Conservation (phyloP, 257 asterid genomes). For the Solanum etuberosum region DNA sequence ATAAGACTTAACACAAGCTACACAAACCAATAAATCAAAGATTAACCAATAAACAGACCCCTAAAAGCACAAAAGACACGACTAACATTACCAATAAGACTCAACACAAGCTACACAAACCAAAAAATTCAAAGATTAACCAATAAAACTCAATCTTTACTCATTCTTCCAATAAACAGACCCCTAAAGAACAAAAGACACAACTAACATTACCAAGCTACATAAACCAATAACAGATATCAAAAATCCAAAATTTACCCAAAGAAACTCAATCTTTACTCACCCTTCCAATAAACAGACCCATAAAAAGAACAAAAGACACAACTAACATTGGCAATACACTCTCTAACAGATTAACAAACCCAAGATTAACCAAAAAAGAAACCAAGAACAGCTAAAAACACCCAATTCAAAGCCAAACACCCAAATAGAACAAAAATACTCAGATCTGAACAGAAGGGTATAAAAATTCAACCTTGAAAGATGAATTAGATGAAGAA, state of each 20-base stretch:
- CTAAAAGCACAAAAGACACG: neutral
- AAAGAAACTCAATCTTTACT: neutral
- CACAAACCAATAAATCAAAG: neutral
- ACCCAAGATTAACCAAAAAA: neutral
- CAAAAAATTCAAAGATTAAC: neutral
- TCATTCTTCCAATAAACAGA: neutral
- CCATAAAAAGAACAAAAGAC: neutral
- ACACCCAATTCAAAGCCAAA: neutral
- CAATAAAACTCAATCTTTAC: neutral
- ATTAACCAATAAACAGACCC: neutral
- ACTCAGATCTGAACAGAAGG: slow-evolving; percentile 5
- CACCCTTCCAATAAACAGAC: neutral
- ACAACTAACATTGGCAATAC: neutral
- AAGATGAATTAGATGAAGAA: slow-evolving; percentile 1
- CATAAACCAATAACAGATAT: neutral
- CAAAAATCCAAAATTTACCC: neutral
- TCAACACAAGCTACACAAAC: neutral
- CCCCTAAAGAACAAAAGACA: neutral
- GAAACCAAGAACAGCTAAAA: neutral
- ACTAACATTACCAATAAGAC: neutral
- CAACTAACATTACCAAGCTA: neutral
- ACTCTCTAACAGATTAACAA: neutral
- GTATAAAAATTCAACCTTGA: slow-evolving; percentile 3
- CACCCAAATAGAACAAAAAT: neutral
- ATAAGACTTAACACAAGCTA: neutral